phyloP scores from a whole-genome alignment of 163 green algal genomes.

The Volvox carteri region DNA sequence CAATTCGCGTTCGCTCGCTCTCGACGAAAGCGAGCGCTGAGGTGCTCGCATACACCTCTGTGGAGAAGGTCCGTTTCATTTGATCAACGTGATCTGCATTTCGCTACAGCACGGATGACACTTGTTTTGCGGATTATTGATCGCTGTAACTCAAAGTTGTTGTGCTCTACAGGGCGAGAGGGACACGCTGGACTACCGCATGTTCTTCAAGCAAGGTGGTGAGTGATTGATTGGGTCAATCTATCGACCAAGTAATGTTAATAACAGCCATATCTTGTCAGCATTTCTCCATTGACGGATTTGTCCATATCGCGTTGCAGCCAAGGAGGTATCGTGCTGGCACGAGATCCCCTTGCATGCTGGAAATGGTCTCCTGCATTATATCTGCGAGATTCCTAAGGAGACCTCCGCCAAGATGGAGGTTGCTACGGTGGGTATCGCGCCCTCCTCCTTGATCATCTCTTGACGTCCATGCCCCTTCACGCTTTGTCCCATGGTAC shows the following conservation, averaged over 20 bases:
- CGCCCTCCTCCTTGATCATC: not conserved
- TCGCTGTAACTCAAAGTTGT: not conserved
- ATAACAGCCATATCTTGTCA: too few relatives aligned
- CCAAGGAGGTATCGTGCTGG: slow-evolving; percentile 93
- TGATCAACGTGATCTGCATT: not conserved
- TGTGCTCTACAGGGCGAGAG: slow-evolving; percentile 74
- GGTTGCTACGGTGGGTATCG: slow-evolving; percentile 87
- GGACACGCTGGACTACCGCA: slow-evolving; percentile 89
- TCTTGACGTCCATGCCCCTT: too few relatives aligned
- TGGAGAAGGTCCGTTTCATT: slow-evolving; percentile 57
- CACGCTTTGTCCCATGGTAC: too few relatives aligned
- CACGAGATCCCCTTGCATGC: slow-evolving; percentile 97
- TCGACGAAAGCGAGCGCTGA: slow-evolving; percentile 58
- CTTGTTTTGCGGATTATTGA: not conserved
- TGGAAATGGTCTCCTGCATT: slow-evolving; percentile 92
- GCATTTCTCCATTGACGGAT: too few relatives aligned
- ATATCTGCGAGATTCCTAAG: slow-evolving; percentile 99
- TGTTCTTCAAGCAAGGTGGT: slow-evolving; percentile 90
- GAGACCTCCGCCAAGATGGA: slow-evolving; percentile 99
- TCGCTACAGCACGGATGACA: not conserved
- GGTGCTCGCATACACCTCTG: slow-evolving; percentile 57
- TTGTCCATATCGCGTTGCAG: too few relatives aligned
- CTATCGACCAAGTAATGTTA: too few relatives aligned
- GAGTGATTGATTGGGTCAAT: slow-evolving; percentile 10
- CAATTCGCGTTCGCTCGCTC: slow-evolving; percentile 42